Base-by-base conservation (phyloP, 2,329 filamentous ascomycete species). In the Magnaporthales sp. region DNA sequence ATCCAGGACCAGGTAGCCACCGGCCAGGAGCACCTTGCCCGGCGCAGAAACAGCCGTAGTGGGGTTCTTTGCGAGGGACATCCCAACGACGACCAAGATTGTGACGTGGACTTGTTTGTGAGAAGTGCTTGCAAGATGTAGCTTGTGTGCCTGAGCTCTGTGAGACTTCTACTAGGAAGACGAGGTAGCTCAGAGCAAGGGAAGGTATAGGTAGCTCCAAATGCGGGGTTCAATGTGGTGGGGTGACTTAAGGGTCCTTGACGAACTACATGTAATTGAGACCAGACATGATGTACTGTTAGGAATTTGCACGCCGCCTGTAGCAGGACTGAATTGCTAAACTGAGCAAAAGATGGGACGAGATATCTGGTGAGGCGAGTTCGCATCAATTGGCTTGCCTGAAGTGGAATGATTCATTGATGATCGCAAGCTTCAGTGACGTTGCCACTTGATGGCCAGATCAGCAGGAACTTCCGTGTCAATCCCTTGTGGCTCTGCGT, bases 1-100 rank as follows among this genome's bases (percentile, higher is more conserved):
- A 80, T 98, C 94, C 62, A 99, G 88, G 26, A 97, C 94, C 62
- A 98, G 88, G 78, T 98, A 99, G 69, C 95, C 95, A 70, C 95
- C 95, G 4, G 94, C 92, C 66, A 98, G 86, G 70, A 99, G 86
- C 68, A 99, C 95, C 81, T 99, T 99, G 72, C 95, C 95, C 22
- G 95, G 95, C 26, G 95, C 94, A 69, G 95, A 98, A 70, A 96
- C 86, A 74, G 89, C 89, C 27, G 74, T 79, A 63, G 80, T 79
- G 69, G 76, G 75, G 73, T 77, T 74, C 62, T 63, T 63, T 32
- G 46, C 30, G 62, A 19, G 30, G 32, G 62, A 51, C 62, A 63
- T 63, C 38, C 31, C n/a, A 22, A 26, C 54, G 54, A 22, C 15
- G 3, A 13, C 3, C 24, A 11, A 13, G 1, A 46, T n/a, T 58